Conservation (phyloP, 2,329 filamentous ascomycete species). For the Neofusicoccum ribis region DNA sequence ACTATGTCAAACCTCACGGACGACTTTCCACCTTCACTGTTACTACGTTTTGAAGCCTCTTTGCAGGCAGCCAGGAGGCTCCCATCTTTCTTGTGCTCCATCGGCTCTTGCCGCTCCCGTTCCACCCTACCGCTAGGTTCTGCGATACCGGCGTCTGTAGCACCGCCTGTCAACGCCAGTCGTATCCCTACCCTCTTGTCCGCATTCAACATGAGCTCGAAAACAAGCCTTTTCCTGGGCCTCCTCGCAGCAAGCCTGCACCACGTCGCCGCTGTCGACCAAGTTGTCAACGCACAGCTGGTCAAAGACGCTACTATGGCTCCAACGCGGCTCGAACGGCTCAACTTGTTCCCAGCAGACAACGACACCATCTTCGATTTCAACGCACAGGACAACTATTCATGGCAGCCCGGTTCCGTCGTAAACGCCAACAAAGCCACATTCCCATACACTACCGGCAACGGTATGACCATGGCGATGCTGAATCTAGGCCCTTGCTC, state of each 20-base stretch:
- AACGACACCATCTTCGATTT: slow-evolving; percentile 55
- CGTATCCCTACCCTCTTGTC: neutral
- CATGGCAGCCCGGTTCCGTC: slow-evolving; percentile 49
- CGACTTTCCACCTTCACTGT: neutral
- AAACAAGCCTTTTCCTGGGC: neutral
- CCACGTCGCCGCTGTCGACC: slow-evolving; percentile 3
- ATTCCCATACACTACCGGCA: slow-evolving; percentile 49
- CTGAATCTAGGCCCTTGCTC: slow-evolving; percentile 52
- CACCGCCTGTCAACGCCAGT: neutral
- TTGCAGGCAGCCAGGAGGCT: neutral
- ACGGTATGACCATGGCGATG: slow-evolving; percentile 51
- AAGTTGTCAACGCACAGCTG: neutral
- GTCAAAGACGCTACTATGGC: neutral
- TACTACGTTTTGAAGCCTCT: neutral
- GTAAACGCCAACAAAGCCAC: slow-evolving; percentile 55
- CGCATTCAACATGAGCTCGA: neutral
- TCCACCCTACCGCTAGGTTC: neutral
- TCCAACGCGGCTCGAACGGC: slow-evolving; percentile 48
- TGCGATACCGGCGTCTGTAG: neutral
- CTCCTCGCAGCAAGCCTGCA: neutral
- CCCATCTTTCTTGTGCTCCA: neutral
- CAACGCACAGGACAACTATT: slow-evolving; percentile 43
- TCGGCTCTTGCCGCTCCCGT: neutral
- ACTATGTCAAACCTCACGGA: neutral
- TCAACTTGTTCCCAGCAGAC: slow-evolving; percentile 42